Percentiles rank a stretch among this genome's conserved stretches.
Evolutionary conservation across 441 rosid species (phyloP).

Genomic region (Euphorbia schlechtendalii): DNA sequence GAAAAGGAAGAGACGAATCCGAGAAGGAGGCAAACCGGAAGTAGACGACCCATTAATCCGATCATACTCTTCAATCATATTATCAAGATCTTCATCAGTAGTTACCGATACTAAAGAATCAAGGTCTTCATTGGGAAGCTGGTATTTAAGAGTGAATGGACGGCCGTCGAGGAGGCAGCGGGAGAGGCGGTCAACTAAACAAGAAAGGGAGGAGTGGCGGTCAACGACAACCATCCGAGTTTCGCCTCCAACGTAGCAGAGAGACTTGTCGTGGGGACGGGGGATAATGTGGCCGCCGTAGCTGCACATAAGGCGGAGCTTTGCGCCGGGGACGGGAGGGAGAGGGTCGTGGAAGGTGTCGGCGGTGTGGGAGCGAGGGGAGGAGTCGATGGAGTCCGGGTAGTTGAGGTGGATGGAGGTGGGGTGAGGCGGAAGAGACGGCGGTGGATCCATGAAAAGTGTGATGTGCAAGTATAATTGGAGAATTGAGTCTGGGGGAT

Average conservation of each 20-base stretch:
- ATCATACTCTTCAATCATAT: constrained; percentile 86
- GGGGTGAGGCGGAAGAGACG: constrained; percentile 18
- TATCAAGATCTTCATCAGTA: constrained; percentile 86
- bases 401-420: constrained; percentile 30
- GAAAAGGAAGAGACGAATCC: constrained; percentile 70
- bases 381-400: constrained; percentile 58
- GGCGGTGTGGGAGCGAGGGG: constrained; percentile 60
- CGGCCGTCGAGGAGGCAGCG: constrained; percentile 50
- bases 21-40: constrained; percentile 28
- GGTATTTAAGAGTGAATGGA: constrained; percentile 72
- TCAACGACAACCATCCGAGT: constrained; percentile 78
- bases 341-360: constrained; percentile 37
- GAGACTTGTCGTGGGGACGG: constrained; percentile 83
- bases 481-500: not conserved
- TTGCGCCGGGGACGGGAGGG: constrained; percentile 43
- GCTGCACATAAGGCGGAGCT: constrained; percentile 90
- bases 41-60: constrained; percentile 37
- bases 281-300: constrained; percentile 93
- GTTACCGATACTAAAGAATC: constrained; percentile 80
- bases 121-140: constrained; percentile 82
- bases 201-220: constrained; percentile 51
- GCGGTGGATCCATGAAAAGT: constrained; percentile 26
- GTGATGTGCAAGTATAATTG: not conserved
- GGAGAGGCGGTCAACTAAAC: constrained; percentile 54
- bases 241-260: constrained; percentile 88